These are phyloP conservation scores for Solanum clarkiae DNA, from an alignment of 257 asterid species.

Conservation along the genomic window DNA sequence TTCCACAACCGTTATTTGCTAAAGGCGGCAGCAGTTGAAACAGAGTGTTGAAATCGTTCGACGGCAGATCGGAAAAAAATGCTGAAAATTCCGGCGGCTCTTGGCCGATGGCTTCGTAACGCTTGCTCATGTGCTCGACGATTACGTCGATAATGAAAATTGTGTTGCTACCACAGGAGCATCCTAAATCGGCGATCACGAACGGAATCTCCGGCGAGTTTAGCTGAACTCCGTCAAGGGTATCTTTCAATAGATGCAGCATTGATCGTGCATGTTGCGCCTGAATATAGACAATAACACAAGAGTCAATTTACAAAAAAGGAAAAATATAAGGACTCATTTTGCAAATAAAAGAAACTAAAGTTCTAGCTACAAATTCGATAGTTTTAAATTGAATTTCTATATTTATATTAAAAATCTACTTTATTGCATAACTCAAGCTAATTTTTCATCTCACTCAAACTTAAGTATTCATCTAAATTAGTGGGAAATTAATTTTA, in stretches of 20 bases:
- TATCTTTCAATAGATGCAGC: constrained; percentile 58
- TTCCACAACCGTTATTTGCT: constrained; percentile 36
- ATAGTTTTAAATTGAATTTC: background rate
- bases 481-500: background rate
- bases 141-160: constrained; percentile 61
- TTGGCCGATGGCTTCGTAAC: constrained; percentile 39
- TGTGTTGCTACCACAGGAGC: constrained; percentile 88
- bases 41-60: constrained; percentile 83
- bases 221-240: constrained; percentile 53
- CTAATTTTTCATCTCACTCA: background rate
- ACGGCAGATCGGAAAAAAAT: constrained; percentile 78
- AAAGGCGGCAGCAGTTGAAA: constrained; percentile 76
- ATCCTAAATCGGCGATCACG: constrained; percentile 81
- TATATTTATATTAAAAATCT: background rate
- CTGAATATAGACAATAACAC: constrained; percentile 11
- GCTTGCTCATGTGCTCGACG: constrained; percentile 53
- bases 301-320: background rate
- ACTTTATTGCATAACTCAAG: background rate
- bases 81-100: constrained; percentile 75
- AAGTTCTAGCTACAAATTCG: background rate
- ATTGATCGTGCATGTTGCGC: constrained; percentile 75
- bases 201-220: constrained; percentile 39
- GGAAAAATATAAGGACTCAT: background rate
- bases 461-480: background rate
- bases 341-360: background rate